phyloP scores from a whole-genome alignment of 2,329 filamentous ascomycete genomes.

The Colletotrichum godetiae region DNA sequence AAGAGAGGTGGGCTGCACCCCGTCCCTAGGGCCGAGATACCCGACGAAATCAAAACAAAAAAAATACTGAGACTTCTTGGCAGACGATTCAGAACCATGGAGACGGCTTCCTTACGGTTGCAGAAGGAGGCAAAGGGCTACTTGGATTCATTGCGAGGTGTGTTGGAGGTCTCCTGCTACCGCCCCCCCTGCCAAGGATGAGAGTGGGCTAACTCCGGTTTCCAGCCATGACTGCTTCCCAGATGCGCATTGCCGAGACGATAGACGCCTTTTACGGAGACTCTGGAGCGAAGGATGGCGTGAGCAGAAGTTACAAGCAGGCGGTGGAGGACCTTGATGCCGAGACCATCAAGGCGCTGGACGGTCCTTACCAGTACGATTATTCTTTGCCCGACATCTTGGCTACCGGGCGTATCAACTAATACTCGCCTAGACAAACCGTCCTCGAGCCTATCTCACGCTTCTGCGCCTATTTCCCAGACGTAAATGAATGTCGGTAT shows the following conservation, averaged over 20 bases:
- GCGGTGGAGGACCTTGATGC: conserved; percentile 97
- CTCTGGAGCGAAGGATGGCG: conserved; percentile 91
- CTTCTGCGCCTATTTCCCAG: conserved; percentile 98
- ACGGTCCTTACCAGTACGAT: conserved; percentile 86
- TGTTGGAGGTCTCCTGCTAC: conserved; percentile 5
- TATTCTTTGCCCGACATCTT: too few relatives aligned
- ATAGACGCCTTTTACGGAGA: conserved; percentile 99
- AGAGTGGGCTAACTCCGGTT: conserved; percentile 30
- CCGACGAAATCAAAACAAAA: neutral
- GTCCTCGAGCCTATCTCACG: conserved; percentile 95
- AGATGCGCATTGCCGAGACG: conserved; percentile 99
- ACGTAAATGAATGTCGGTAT: conserved; percentile 91
- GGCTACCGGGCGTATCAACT: conserved; percentile 37
- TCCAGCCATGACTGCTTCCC: conserved; percentile 93
- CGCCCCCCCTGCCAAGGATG: neutral
- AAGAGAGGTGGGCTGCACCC: conserved; percentile 75
- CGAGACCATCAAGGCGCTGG: conserved; percentile 97
- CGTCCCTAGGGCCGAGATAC: too few relatives aligned
- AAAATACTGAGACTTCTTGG: conserved; percentile 37
- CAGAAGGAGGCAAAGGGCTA: conserved; percentile 99
- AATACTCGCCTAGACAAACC: conserved; percentile 71
- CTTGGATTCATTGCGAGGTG: conserved; percentile 91
- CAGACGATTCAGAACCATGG: conserved; percentile 97
- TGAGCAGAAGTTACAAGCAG: conserved; percentile 97
- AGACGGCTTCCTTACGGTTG: conserved; percentile 88